These are phyloP conservation scores for Phialocephala sp. DNA, from an alignment of 2,329 filamentous ascomycete genomes.

Conservation along the genomic window DNA sequence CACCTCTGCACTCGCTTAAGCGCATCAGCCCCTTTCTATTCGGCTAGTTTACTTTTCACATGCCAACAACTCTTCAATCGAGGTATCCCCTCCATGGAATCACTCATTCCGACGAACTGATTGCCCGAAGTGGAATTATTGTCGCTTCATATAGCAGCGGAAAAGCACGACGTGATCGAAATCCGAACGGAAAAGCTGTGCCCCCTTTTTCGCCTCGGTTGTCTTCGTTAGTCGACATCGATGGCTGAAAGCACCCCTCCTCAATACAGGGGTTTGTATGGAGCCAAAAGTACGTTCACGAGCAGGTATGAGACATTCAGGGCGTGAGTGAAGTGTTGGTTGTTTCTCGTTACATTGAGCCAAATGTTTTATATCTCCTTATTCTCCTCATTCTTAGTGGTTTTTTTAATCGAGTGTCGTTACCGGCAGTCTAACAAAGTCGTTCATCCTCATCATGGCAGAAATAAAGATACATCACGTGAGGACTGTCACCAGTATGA, in stretches of 20 bases:
- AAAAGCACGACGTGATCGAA: not conserved
- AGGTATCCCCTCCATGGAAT: not conserved
- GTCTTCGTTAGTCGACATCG: not conserved
- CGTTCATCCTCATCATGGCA: not conserved
- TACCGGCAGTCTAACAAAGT: not conserved
- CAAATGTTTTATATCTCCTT: not conserved
- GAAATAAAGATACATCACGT: not conserved
- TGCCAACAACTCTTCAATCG: not conserved
- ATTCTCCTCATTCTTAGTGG: not conserved
- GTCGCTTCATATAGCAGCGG: not conserved
- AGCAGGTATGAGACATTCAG: no score
- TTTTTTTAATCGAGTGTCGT: not conserved
- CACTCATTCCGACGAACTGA: not conserved
- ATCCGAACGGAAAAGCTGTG: slow-evolving; percentile 3
- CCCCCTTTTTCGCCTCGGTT: not conserved
- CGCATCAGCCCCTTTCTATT: not conserved
- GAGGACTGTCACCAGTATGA: not conserved
- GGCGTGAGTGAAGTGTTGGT: not conserved
- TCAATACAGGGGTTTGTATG: not conserved
- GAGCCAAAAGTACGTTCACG: not conserved
- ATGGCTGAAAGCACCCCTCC: not conserved
- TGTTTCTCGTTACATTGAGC: not conserved
- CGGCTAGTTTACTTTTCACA: not conserved
- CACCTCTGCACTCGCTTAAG: slow-evolving; percentile 1
- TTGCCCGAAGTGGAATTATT: not conserved